These are phyloP conservation scores for Metschnikowia shivogae DNA, from an alignment of 805 yeast species.

Conservation along the genomic window DNA sequence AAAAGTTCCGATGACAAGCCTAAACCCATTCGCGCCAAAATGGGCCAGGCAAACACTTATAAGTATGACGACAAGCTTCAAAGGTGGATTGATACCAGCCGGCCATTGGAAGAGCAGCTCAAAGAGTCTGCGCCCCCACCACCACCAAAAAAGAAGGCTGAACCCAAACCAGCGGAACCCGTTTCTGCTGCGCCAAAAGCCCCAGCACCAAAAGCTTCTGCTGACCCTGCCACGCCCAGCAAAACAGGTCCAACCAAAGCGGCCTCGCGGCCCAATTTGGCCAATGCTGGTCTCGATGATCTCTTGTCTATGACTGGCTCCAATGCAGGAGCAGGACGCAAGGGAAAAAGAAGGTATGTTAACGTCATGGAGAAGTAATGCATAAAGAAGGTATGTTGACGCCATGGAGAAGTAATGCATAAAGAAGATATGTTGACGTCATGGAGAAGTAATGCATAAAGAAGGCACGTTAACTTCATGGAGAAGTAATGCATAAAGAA, in stretches of 20 bases:
- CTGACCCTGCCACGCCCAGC: constrained; percentile 65
- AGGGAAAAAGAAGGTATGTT: constrained; percentile 18
- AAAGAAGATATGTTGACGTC: neutral
- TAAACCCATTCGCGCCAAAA: constrained; percentile 68
- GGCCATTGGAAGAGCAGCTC: constrained; percentile 60
- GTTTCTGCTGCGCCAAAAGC: constrained; percentile 9
- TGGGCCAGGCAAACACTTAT: constrained; percentile 70
- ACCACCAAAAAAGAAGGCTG: constrained; percentile 45
- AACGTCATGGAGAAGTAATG: constrained; percentile 15
- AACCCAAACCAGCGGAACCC: constrained; percentile 1
- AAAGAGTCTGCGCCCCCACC: constrained; percentile 61
- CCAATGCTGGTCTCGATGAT: constrained; percentile 41
- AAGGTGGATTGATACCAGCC: constrained; percentile 79
- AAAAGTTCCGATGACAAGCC: constrained; percentile 57
- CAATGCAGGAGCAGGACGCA: constrained; percentile 11
- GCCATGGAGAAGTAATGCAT: constrained; percentile 9
- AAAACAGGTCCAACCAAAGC: constrained; percentile 20
- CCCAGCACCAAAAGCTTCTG: constrained; percentile 13
- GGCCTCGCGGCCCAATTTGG: constrained; percentile 21
- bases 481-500: constrained; percentile 11
- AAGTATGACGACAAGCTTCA: constrained; percentile 78
- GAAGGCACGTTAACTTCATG: constrained; percentile 19
- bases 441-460: constrained; percentile 10
- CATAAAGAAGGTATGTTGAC: neutral
- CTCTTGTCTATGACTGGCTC: constrained; percentile 25